These are phyloP conservation scores for Phytophthora nicotianae DNA, from an alignment of 352 stramenopile species.

Conservation along the genomic window DNA sequence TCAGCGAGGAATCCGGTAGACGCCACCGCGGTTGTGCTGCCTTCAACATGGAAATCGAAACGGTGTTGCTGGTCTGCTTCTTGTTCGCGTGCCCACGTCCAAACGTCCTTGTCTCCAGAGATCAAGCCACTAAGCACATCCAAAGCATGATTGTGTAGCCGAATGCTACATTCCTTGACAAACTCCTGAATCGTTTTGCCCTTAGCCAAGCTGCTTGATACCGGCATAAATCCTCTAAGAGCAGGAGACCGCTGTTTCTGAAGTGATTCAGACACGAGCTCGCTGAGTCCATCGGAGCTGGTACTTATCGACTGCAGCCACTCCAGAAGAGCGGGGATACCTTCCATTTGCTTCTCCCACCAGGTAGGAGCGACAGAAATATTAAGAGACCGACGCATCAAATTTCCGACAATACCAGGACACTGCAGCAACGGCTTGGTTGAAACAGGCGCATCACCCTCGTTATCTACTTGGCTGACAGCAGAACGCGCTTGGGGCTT, in stretches of 20 bases:
- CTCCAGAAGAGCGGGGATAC: constrained; percentile 57
- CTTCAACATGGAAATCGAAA: constrained; percentile 42
- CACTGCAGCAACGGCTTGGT: constrained; percentile 58
- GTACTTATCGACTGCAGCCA: constrained; percentile 79
- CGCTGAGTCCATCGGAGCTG: constrained; percentile 70
- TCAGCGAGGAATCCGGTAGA: constrained; percentile 32
- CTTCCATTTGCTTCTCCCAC: constrained; percentile 72
- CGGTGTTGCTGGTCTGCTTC: constrained; percentile 39
- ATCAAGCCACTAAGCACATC: constrained; percentile 29
- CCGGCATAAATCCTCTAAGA: constrained; percentile 37
- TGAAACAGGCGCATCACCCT: constrained; percentile 58
- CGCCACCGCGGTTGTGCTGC: constrained; percentile 13
- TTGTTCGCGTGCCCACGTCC: constrained; percentile 39
- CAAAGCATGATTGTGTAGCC: constrained; percentile 40
- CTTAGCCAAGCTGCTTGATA: constrained; percentile 38
- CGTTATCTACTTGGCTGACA: constrained; percentile 65
- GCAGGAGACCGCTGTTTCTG: constrained; percentile 48
- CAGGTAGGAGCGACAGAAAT: constrained; percentile 69
- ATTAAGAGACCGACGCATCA: constrained; percentile 73
- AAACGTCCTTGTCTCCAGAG: constrained; percentile 30
- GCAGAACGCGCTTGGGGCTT: constrained; percentile 52
- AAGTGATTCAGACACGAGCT: constrained; percentile 72
- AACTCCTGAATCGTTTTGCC: constrained; percentile 39
- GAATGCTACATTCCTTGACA: constrained; percentile 41
- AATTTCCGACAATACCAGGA: constrained; percentile 44